Evolutionary conservation across 805 yeast species (phyloP).

Genomic region (Barnettozyma pratensis): DNA sequence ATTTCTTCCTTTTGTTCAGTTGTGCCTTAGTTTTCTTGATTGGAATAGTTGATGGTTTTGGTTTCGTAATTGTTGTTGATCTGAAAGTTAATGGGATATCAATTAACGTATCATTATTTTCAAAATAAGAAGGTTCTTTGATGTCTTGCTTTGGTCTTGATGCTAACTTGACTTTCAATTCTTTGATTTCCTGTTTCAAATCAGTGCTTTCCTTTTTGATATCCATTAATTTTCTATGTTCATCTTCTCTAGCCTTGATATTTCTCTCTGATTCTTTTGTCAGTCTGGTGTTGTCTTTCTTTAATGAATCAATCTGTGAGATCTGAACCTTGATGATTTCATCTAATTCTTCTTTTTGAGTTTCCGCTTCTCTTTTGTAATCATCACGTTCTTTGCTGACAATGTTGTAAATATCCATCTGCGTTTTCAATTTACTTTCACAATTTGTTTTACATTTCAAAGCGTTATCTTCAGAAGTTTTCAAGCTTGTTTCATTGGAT

Average conservation of each 20-base stretch:
- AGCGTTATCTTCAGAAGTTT: constrained; percentile 13
- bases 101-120: neutral
- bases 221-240: neutral
- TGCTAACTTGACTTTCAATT: neutral
- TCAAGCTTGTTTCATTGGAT: constrained; percentile 1
- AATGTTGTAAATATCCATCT: constrained; percentile 29
- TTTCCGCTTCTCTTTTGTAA: constrained; percentile 22
- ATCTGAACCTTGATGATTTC: constrained; percentile 11
- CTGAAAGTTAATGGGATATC: constrained; percentile 4
- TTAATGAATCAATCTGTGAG: constrained; percentile 5
- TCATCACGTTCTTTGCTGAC: constrained; percentile 26
- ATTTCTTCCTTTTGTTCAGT: constrained; percentile 24
- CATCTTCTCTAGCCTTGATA: neutral
- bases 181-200: constrained; percentile 1
- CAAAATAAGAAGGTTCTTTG: neutral
- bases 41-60: neutral
- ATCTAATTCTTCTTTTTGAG: constrained; percentile 27
- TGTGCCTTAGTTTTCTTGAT: neutral
- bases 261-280: constrained; percentile 1
- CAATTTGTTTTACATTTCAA: constrained; percentile 22
- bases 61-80: neutral
- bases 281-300: neutral
- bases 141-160: neutral
- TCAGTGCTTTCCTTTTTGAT: neutral
- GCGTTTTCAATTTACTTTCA: constrained; percentile 32